Base-by-base conservation (phyloP, 208 protist species). In the Acanthamoeba culbertsoni region DNA sequence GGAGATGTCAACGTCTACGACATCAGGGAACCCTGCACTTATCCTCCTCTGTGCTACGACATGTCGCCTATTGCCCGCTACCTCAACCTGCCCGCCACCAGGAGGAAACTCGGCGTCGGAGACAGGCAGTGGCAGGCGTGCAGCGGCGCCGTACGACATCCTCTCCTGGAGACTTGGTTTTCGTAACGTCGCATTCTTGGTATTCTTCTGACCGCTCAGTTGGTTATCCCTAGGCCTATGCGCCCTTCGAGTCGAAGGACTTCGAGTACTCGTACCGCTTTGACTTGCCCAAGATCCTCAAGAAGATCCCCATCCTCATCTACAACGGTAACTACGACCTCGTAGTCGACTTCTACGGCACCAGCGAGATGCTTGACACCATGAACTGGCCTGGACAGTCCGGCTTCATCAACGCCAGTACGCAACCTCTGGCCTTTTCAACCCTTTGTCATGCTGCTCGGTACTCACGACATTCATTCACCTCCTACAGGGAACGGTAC, bases 291-390 rank as follows among this genome's bases (percentile, higher is more conserved):
- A 89, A 46, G 20, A 89, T 89, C 55, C 55, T 89, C 28, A 23
- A 65, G 48, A 65, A 33, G 20, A 65, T 65, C 10, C 46, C 51
- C 28, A 35, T 89, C 4, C 42, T 89, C 16, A 89, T 89, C 79
- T 89, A 89, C 79, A 89, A 89, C 79, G 79, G 79, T 26, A 89
- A 89, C 79, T 89, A 65, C 79, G 79, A 89, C 46, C 55, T 89
- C 35, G 79, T 89, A 28, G 79, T 89, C 53, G 79, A 89, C 51
- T 89, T 89, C 55, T 89, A 89, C 79, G 79, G 79, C n/a, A 59
- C 46, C 20, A 65, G 42, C 53, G 79, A 59, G 51, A 89, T 89
- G 79, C 79, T 89, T 12, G 53, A 89, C 79, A 68, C 79, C 79
- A 89, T 89, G 79, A 16, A 31, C 31, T 89, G 79, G 79, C 79